phyloP scores from a whole-genome alignment of 1,139 yeast species.

The Meyerozyma guilliermondii region DNA sequence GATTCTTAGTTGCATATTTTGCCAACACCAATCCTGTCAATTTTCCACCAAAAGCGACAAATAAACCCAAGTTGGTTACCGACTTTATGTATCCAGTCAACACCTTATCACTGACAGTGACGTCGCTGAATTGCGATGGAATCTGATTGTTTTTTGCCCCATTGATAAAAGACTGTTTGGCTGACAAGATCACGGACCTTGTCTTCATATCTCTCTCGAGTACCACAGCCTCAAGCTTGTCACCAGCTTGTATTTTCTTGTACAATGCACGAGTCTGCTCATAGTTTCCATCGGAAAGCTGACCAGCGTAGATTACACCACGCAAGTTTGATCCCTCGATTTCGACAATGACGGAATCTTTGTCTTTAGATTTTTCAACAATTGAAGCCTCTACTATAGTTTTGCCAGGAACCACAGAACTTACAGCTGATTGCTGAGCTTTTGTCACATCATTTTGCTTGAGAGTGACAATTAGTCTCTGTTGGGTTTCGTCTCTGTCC shows the following conservation, averaged over 20 bases:
- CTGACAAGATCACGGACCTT: slow-evolving; percentile 55
- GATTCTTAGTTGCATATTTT: slow-evolving; percentile 58
- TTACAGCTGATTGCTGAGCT: slow-evolving; percentile 45
- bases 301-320: slow-evolving; percentile 74
- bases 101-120: slow-evolving; percentile 42
- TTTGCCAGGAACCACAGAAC: slow-evolving; percentile 53
- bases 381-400: slow-evolving; percentile 58
- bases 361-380: slow-evolving; percentile 69
- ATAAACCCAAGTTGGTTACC: slow-evolving; percentile 72
- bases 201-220: slow-evolving; percentile 64
- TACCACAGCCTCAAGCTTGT: slow-evolving; percentile 53
- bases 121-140: slow-evolving; percentile 58
- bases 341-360: slow-evolving; percentile 56
- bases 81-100: slow-evolving; percentile 75
- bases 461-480: slow-evolving; percentile 68
- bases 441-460: slow-evolving; percentile 55
- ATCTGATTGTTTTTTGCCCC: slow-evolving; percentile 53
- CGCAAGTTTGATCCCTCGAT: slow-evolving; percentile 50
- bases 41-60: slow-evolving; percentile 75
- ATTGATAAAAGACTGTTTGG: slow-evolving; percentile 62
- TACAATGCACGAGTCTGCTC: slow-evolving; percentile 65
- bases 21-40: slow-evolving; percentile 83
- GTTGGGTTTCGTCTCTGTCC: slow-evolving; percentile 48
- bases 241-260: slow-evolving; percentile 59
- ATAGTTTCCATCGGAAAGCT: slow-evolving; percentile 67